Evolutionary conservation across 345 rosid genomes (phyloP).

Genomic region (Pelargonium nanum): DNA sequence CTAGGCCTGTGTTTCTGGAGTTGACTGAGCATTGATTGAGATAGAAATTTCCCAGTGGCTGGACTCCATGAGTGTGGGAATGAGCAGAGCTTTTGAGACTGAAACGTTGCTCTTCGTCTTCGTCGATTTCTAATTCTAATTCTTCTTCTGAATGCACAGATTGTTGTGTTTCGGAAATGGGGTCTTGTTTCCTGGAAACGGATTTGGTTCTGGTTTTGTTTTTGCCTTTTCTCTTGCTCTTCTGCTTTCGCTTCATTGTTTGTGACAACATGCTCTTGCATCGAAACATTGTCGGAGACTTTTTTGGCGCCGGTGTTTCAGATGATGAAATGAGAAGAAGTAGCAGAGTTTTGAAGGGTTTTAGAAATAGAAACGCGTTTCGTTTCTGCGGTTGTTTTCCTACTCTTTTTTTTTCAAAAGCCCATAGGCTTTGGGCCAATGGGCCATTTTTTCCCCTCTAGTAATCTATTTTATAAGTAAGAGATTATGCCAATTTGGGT

Average conservation of each 20-base stretch:
- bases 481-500: no score
- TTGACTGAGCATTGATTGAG: conserved; percentile 41
- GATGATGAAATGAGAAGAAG: neutral
- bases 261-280: conserved; percentile 23
- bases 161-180: conserved; percentile 4
- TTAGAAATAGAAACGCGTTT: neutral
- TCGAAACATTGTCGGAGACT: conserved; percentile 24
- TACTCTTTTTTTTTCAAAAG: neutral
- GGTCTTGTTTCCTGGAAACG: conserved; percentile 16
- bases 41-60: conserved; percentile 81
- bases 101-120: conserved; percentile 37
- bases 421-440: neutral
- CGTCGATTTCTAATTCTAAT: conserved; percentile 15
- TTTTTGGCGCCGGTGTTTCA: neutral
- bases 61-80: conserved; percentile 55
- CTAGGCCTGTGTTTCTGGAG: conserved; percentile 72
- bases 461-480: no score
- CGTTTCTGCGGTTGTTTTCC: no score
- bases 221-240: conserved; percentile 11
- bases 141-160: conserved; percentile 8
- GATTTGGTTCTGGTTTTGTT: conserved; percentile 13
- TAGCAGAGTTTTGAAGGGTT: neutral
- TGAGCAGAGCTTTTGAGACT: conserved; percentile 47
- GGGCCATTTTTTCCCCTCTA: neutral
- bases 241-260: conserved; percentile 20